Percentiles rank a stretch among this genome's conserved stretches.
Conservation (phyloP, 768 basidiomycete species). For the Coprinopsis marcescibilis region DNA sequence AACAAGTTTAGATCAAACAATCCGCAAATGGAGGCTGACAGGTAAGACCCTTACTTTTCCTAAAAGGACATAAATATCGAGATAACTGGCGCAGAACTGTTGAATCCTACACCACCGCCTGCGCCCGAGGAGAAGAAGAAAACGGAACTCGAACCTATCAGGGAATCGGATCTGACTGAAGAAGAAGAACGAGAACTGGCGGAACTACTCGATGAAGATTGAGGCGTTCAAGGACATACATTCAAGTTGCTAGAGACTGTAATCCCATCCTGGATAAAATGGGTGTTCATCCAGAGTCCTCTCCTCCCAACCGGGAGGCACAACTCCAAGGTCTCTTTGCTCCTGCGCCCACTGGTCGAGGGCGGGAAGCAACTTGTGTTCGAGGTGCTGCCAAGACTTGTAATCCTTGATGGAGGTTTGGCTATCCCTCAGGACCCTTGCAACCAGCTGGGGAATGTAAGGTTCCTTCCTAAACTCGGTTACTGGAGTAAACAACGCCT, state of each 20-base stretch:
- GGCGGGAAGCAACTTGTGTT: conserved; percentile 40
- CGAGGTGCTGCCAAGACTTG: conserved; percentile 35
- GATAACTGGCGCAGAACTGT: conserved; percentile 28
- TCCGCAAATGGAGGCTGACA: conserved; percentile 78
- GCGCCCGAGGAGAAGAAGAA: conserved; percentile 11
- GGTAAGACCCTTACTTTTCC: conserved; percentile 32
- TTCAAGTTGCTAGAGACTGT: conserved; percentile 2
- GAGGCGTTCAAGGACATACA: neutral
- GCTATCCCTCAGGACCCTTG: conserved; percentile 37
- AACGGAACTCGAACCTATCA: conserved; percentile 12
- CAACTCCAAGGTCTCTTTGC: conserved; percentile 41
- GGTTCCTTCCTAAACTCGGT: conserved; percentile 38
- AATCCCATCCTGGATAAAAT: conserved; percentile 44
- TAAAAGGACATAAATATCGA: neutral
- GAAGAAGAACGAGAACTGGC: conserved; percentile 90
- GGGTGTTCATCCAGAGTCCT: conserved; percentile 46
- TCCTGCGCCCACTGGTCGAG: conserved; percentile 41
- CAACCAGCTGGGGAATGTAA: conserved; percentile 41
- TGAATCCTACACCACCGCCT: conserved; percentile 26
- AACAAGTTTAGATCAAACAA: conserved; percentile 79
- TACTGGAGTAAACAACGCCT: conserved; percentile 46
- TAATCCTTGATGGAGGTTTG: conserved; percentile 36
- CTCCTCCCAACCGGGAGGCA: conserved; percentile 42
- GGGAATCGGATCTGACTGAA: conserved; percentile 55
- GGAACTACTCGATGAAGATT: conserved; percentile 50